Conservation (phyloP, 495 filamentous ascomycete species). For the Trichoderma erinaceum region DNA sequence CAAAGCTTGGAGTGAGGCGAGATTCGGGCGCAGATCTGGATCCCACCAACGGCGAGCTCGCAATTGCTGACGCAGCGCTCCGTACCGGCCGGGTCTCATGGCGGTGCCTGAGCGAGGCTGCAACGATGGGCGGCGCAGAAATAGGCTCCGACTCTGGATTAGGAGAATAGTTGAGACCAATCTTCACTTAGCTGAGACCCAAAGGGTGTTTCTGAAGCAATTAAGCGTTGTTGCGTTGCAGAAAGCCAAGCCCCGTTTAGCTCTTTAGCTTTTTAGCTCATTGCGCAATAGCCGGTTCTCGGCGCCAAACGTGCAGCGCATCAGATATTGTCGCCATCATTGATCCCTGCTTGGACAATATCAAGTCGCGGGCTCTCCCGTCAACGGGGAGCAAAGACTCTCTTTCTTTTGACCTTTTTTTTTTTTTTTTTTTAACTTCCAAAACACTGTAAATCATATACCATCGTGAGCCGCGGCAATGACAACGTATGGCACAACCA, state of each 20-base stretch:
- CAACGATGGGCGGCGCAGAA: neutral
- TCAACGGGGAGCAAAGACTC: neutral
- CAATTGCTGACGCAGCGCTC: neutral
- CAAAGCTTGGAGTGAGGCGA: neutral
- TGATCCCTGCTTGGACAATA: neutral
- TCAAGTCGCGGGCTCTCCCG: neutral
- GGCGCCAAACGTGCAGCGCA: neutral
- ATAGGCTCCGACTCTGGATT: neutral
- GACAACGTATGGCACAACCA: constrained; percentile 12
- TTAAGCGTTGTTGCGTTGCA: neutral
- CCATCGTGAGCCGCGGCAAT: neutral
- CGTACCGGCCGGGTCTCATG: neutral
- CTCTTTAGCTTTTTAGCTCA: neutral
- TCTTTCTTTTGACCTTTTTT: neutral
- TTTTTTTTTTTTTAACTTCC: neutral
- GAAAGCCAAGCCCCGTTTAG: neutral
- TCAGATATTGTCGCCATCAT: neutral
- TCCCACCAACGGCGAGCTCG: neutral
- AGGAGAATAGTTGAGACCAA: neutral
- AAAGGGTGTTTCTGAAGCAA: neutral
- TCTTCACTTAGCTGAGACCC: neutral
- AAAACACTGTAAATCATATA: neutral
- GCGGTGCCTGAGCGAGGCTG: neutral
- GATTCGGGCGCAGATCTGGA: constrained; percentile 1
- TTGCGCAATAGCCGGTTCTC: constrained; percentile 4